These are phyloP conservation scores for Bertia moriformis DNA, from an alignment of 2,329 filamentous ascomycete species.

Conservation along the genomic window DNA sequence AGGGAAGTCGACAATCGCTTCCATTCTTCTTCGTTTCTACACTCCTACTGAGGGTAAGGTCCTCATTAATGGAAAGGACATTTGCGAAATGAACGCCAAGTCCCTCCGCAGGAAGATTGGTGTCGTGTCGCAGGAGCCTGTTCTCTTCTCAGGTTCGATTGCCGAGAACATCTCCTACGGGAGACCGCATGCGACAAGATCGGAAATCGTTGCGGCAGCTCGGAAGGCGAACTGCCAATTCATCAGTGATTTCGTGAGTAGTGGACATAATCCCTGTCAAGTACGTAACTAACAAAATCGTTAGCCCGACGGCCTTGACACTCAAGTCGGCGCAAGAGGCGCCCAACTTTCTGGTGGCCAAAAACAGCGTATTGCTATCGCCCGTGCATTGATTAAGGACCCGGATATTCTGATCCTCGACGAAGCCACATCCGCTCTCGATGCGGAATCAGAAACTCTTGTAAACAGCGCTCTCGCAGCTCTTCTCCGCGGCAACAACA, in stretches of 20 bases:
- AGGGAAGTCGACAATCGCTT: slow-evolving; percentile 89
- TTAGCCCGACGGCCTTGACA: slow-evolving; percentile 79
- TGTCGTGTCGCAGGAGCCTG: slow-evolving; percentile 88
- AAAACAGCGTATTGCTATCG: slow-evolving; percentile 95
- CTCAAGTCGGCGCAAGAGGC: slow-evolving; percentile 78
- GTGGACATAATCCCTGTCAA: not conserved
- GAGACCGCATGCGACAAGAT: slow-evolving; percentile 59
- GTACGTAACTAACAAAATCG: not conserved
- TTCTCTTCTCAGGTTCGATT: slow-evolving; percentile 74
- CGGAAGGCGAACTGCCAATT: slow-evolving; percentile 91
- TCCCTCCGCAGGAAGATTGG: slow-evolving; percentile 84
- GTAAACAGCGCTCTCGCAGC: slow-evolving; percentile 80
- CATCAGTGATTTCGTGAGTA: slow-evolving; percentile 65
- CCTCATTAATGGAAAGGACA: slow-evolving; percentile 70
- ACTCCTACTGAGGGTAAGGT: slow-evolving; percentile 65
- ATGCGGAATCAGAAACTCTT: slow-evolving; percentile 90
- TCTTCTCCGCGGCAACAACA: slow-evolving; percentile 74
- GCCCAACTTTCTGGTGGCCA: slow-evolving; percentile 91
- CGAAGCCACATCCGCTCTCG: slow-evolving; percentile 87
- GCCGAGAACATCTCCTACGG: slow-evolving; percentile 89
- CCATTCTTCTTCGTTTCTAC: slow-evolving; percentile 85
- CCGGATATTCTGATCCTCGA: slow-evolving; percentile 95
- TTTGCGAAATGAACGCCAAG: slow-evolving; percentile 80
- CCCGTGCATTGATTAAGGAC: slow-evolving; percentile 81
- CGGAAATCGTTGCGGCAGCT: slow-evolving; percentile 75